Conservation (phyloP, 345 rosid species). For the Eucalyptus curtisii region DNA sequence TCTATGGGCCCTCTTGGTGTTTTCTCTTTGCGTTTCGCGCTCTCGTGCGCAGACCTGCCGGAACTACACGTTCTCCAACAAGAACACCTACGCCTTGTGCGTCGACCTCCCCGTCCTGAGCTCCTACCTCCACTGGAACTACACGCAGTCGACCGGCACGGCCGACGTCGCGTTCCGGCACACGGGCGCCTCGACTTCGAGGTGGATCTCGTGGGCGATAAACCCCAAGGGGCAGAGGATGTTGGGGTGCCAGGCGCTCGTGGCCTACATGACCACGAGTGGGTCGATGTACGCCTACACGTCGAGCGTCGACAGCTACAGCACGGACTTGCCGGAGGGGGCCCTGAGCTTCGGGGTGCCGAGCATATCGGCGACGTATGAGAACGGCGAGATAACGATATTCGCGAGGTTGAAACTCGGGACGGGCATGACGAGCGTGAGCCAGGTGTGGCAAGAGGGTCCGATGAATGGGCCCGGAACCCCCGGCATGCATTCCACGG, state of each 20-base stretch:
- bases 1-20: neutral
- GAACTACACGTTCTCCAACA: slow-evolving; percentile 16
- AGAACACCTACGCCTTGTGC: slow-evolving; percentile 14
- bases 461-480: slow-evolving; percentile 1
- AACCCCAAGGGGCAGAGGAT: slow-evolving; percentile 28
- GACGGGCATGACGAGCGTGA: slow-evolving; percentile 1
- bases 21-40: neutral
- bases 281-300: slow-evolving; percentile 27
- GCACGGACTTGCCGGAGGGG: slow-evolving; percentile 2
- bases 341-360: slow-evolving; percentile 36
- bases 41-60: slow-evolving; percentile 23
- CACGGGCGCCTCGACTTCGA: slow-evolving; percentile 10
- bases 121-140: slow-evolving; percentile 64
- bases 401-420: slow-evolving; percentile 46
- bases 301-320: neutral
- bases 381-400: slow-evolving; percentile 28
- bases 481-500: neutral
- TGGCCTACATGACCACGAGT: slow-evolving; percentile 31
- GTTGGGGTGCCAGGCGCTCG: slow-evolving; percentile 51
- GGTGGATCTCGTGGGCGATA: slow-evolving; percentile 67
- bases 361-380: slow-evolving; percentile 5
- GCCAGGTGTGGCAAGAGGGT: slow-evolving; percentile 72
- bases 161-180: slow-evolving; percentile 59
- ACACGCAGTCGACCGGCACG: slow-evolving; percentile 8
- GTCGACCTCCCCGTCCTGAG: slow-evolving; percentile 25